A percentile compares a stretch with the other conserved stretches of the same genome.
phyloP scores from a whole-genome alignment of 2,329 filamentous ascomycete species.

The Cercospora sp. region DNA sequence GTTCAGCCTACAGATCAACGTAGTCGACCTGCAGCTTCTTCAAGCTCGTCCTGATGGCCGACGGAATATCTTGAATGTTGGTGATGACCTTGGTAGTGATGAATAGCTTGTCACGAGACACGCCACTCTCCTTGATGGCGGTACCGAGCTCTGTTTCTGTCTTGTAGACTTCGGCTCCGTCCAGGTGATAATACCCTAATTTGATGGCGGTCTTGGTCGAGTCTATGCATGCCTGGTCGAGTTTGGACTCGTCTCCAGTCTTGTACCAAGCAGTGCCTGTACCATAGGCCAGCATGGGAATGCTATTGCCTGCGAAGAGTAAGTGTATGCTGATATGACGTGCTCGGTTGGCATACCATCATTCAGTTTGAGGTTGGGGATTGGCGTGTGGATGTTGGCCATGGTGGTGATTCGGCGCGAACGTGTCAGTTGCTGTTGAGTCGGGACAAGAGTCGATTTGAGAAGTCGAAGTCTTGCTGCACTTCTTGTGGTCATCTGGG shows the following conservation, averaged over 20 bases:
- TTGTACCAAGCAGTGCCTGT: slow-evolving; percentile 70
- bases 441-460: background rate
- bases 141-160: slow-evolving; percentile 53
- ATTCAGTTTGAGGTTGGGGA: slow-evolving; percentile 65
- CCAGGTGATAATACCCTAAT: slow-evolving; percentile 70
- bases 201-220: slow-evolving; percentile 63
- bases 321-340: background rate
- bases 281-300: slow-evolving; percentile 72
- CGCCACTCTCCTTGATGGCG: slow-evolving; percentile 47
- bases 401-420: slow-evolving; percentile 17
- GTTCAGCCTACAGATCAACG: slow-evolving; percentile 56
- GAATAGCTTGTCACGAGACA: slow-evolving; percentile 51
- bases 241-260: slow-evolving; percentile 48
- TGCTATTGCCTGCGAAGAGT: slow-evolving; percentile 53
- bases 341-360: slow-evolving; percentile 49
- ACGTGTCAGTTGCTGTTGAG: background rate
- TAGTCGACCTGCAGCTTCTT: slow-evolving; percentile 62
- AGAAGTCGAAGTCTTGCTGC: background rate
- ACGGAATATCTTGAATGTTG: slow-evolving; percentile 57
- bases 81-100: slow-evolving; percentile 59
- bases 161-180: slow-evolving; percentile 67
- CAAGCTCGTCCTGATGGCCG: slow-evolving; percentile 57
- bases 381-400: slow-evolving; percentile 44
- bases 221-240: slow-evolving; percentile 61
- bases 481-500: background rate